Conservation (phyloP, 139 green algal genomes). For the Spirogloea muscicola region DNA sequence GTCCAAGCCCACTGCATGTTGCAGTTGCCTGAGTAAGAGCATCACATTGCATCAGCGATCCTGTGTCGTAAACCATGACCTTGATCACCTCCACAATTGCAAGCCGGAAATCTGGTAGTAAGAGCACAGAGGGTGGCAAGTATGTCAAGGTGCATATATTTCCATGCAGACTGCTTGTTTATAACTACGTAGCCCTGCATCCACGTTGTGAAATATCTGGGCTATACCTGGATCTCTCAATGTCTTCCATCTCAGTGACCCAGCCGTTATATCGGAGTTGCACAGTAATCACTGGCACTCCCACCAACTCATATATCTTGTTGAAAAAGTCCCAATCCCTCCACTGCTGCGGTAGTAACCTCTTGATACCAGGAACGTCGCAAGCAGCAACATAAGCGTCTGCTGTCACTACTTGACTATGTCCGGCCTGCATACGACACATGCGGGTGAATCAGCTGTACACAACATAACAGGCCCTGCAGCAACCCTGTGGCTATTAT, state of each 20-base stretch:
- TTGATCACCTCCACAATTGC: no score
- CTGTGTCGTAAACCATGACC: no score
- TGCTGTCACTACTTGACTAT: conserved; percentile 18
- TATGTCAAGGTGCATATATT: no score
- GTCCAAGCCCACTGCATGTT: conserved; percentile 66
- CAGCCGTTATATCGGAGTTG: conserved; percentile 94
- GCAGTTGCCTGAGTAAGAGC: conserved; percentile 13
- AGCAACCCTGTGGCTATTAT: no score
- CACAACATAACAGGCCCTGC: no score
- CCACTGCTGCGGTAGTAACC: conserved; percentile 76
- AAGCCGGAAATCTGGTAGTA: no score
- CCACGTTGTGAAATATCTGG: no score
- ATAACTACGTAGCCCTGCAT: no score
- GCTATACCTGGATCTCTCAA: conserved; percentile 19
- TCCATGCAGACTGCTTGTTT: no score
- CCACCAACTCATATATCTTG: conserved; percentile 83
- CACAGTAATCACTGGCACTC: conserved; percentile 95
- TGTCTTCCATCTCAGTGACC: conserved; percentile 88
- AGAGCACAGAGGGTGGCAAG: no score
- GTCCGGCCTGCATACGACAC: conserved; percentile 11
- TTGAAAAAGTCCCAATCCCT: conserved; percentile 70
- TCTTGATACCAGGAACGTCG: conserved; percentile 89
- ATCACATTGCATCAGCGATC: no score
- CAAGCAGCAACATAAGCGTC: conserved; percentile 58
- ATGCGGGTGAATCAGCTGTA: no score